Percentiles rank a stretch among this genome's conserved stretches.
Evolutionary conservation across 2,329 filamentous ascomycete species (phyloP).

Genomic region (Orbilia oligospora): DNA sequence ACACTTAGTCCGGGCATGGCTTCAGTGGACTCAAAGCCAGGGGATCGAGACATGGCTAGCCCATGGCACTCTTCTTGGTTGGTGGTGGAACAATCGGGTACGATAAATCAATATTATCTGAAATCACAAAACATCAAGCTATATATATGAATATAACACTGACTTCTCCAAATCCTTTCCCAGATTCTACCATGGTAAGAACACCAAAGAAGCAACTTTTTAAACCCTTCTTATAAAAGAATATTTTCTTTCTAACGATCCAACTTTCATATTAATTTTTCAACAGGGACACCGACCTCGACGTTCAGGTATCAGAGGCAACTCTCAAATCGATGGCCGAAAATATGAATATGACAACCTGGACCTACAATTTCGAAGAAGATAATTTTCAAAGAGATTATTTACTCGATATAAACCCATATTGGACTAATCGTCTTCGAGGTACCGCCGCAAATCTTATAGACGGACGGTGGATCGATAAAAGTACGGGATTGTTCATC

Average conservation of each 20-base stretch:
- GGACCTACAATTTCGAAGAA: constrained; percentile 68
- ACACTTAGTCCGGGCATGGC: constrained; percentile 81
- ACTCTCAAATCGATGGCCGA: constrained; percentile 78
- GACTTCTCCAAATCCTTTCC: not conserved
- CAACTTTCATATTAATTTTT: too few relatives aligned
- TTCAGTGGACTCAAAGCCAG: constrained; percentile 75
- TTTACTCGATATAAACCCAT: constrained; percentile 83
- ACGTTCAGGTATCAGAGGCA: constrained; percentile 80
- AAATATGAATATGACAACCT: constrained; percentile 78
- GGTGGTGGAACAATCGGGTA: constrained; percentile 85
- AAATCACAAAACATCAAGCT: too few relatives aligned
- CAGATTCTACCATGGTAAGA: constrained; percentile 63
- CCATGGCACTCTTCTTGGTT: constrained; percentile 85
- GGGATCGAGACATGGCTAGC: constrained; percentile 87
- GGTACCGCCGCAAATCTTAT: constrained; percentile 83
- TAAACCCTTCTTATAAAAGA: too few relatives aligned
- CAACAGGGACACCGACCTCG: constrained; percentile 73
- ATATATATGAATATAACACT: constrained; percentile 3
- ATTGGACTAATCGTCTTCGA: constrained; percentile 74
- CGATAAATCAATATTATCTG: constrained; percentile 7
- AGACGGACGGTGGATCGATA: constrained; percentile 86
- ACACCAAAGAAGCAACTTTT: too few relatives aligned
- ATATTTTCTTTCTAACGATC: not conserved
- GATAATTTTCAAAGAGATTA: constrained; percentile 72
- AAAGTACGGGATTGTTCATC: constrained; percentile 81